Percentiles rank a stretch among this genome's conserved stretches.
phyloP scores from a whole-genome alignment of 2,329 filamentous ascomycete genomes.

The Diaporthe nobilis region DNA sequence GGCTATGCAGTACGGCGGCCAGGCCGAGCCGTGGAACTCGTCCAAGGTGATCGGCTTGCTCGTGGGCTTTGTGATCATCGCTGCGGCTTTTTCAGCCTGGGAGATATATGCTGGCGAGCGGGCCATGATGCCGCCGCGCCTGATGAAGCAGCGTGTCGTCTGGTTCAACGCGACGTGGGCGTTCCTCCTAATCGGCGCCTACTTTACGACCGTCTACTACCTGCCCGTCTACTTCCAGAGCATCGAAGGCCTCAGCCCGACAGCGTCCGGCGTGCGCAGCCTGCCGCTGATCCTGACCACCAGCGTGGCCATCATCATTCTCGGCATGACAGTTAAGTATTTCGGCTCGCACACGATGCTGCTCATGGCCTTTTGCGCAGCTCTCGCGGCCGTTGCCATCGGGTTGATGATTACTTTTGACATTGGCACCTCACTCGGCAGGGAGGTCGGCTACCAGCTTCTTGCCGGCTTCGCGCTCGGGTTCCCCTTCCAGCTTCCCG shows the following conservation, averaged over 20 bases:
- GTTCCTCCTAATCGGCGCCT: slow-evolving; percentile 56
- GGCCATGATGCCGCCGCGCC: slow-evolving; percentile 61
- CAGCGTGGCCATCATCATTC: slow-evolving; percentile 49
- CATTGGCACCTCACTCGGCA: slow-evolving; percentile 44
- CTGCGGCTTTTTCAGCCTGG: slow-evolving; percentile 48
- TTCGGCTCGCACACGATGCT: slow-evolving; percentile 47
- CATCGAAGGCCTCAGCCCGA: slow-evolving; percentile 53
- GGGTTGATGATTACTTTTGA: slow-evolving; percentile 52
- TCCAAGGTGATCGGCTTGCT: slow-evolving; percentile 50
- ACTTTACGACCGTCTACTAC: slow-evolving; percentile 59
- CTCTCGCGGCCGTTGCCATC: slow-evolving; percentile 50
- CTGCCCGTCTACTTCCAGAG: slow-evolving; percentile 63
- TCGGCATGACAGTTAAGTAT: slow-evolving; percentile 49
- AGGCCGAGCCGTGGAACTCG: slow-evolving; percentile 51
- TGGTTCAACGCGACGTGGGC: slow-evolving; percentile 55
- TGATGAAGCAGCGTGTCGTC: slow-evolving; percentile 58
- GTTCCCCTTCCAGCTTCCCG: slow-evolving; percentile 56
- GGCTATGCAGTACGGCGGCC: slow-evolving; percentile 56
- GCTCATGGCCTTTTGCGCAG: slow-evolving; percentile 54
- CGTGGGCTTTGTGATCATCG: slow-evolving; percentile 42
- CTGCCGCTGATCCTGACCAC: slow-evolving; percentile 53
- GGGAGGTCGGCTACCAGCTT: slow-evolving; percentile 61
- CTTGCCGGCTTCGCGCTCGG: slow-evolving; percentile 59
- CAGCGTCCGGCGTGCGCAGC: slow-evolving; percentile 51
- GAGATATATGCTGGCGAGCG: slow-evolving; percentile 56